A percentile compares a stretch with the other conserved stretches of the same genome.
These are phyloP conservation scores for Trichoderma sp. DNA, from an alignment of 2,329 filamentous ascomycete genomes.

Conservation along the genomic window DNA sequence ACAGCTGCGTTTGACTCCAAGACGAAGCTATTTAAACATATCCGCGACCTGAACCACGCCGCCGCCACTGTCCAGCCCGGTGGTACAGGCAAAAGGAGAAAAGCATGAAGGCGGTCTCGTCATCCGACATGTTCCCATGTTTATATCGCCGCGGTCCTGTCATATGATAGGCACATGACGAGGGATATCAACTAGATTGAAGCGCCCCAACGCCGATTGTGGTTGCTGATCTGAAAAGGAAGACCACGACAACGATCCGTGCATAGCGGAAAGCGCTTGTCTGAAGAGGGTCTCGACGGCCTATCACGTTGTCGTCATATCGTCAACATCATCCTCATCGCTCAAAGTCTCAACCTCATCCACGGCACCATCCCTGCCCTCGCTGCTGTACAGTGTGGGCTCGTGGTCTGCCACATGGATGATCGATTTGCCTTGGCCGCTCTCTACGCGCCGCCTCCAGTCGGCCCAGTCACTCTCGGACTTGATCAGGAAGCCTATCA, in stretches of 20 bases:
- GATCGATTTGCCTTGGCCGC: conserved; percentile 79
- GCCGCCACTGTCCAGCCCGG: conserved; percentile 45
- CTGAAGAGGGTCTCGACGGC: neutral
- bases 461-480: conserved; percentile 80
- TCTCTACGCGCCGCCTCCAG: conserved; percentile 76
- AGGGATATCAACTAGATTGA: neutral
- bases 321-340: conserved; percentile 53
- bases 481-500: conserved; percentile 87
- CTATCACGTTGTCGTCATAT: conserved; percentile 41
- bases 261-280: neutral
- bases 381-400: conserved; percentile 54
- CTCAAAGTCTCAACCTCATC: conserved; percentile 91
- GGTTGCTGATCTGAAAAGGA: neutral
- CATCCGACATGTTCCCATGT: neutral
- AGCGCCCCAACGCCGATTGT: neutral
- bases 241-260: neutral
- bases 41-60: conserved; percentile 67
- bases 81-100: conserved; percentile 40
- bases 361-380: conserved; percentile 71
- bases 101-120: conserved; percentile 29
- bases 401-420: conserved; percentile 80
- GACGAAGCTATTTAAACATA: conserved; percentile 72
- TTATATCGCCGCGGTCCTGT: neutral
- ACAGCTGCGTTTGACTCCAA: conserved; percentile 58
- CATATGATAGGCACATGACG: neutral